Evolutionary conservation across 805 yeast species (phyloP).

Genomic region (Sungouiozyma intestinalis): DNA sequence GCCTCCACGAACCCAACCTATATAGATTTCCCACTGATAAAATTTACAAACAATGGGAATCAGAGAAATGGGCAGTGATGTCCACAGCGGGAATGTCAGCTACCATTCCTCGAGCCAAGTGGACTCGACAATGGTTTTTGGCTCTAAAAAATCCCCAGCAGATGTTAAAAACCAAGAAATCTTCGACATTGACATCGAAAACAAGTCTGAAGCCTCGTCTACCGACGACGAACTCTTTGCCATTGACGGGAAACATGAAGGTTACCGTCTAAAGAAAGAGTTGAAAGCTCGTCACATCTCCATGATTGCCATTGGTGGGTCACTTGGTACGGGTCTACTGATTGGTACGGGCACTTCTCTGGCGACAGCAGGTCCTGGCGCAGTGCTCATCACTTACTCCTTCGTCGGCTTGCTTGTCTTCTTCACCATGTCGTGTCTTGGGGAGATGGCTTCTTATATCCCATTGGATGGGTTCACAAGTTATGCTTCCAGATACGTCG

Average conservation of each 20-base stretch:
- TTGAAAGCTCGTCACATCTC: conserved; percentile 48
- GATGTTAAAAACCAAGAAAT: background rate
- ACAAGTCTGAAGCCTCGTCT: background rate
- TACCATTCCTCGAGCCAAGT: background rate
- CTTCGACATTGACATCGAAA: background rate
- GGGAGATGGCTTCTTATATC: conserved; percentile 58
- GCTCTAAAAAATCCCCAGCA: background rate
- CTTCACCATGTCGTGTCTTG: conserved; percentile 57
- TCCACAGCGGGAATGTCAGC: background rate
- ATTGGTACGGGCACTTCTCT: conserved; percentile 70
- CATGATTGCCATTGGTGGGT: conserved; percentile 77
- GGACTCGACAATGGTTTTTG: background rate
- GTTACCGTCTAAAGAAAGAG: conserved; percentile 17
- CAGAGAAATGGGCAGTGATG: background rate
- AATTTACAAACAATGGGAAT: background rate
- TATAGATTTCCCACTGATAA: too few species aligned
- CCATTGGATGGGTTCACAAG: conserved; percentile 63
- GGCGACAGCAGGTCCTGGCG: conserved; percentile 54
- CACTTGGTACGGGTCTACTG: conserved; percentile 70
- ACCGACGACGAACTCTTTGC: background rate
- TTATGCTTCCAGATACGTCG: conserved; percentile 42
- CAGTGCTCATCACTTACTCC: conserved; percentile 49
- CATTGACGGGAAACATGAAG: conserved; percentile 11
- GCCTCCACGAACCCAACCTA: too few species aligned
- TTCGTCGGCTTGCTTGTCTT: conserved; percentile 63